phyloP scores from a whole-genome alignment of 23 red algal species.

The Pyropia yezoensis region DNA sequence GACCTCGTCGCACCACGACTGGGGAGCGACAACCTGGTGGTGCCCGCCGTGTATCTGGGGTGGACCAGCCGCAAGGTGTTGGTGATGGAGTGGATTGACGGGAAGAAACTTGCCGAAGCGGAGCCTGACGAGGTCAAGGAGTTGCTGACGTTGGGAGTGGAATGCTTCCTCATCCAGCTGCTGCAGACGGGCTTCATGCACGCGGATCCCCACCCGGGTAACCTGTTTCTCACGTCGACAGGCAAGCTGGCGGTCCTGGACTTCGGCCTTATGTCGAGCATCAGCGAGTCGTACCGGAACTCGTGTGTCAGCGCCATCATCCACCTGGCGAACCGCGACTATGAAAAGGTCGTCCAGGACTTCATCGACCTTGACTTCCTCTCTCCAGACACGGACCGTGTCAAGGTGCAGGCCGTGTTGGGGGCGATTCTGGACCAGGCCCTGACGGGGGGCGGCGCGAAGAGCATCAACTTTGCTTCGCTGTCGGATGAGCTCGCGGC shows the following conservation, averaged over 20 bases:
- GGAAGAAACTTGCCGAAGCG: conserved; percentile 65
- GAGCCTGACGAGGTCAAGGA: conserved; percentile 48
- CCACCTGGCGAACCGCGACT: conserved; percentile 94
- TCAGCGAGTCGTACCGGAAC: conserved; percentile 73
- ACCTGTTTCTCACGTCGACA: conserved; percentile 53
- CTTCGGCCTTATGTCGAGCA: conserved; percentile 85
- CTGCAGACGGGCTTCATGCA: conserved; percentile 84
- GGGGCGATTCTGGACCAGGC: conserved; percentile 92
- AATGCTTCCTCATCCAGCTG: conserved; percentile 89
- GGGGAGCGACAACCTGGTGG: conserved; percentile 26
- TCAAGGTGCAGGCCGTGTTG: conserved; percentile 57
- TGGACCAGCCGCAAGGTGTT: conserved; percentile 76
- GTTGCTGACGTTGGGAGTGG: conserved; percentile 60
- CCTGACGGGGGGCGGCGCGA: conserved; percentile 90
- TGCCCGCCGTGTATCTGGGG: conserved; percentile 72
- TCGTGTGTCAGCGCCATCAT: conserved; percentile 82
- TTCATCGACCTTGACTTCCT: conserved; percentile 91
- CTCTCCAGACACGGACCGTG: conserved; percentile 39
- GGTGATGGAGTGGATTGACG: conserved; percentile 89
- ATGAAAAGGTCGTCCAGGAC: conserved; percentile 69
- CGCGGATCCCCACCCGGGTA: conserved; percentile 88
- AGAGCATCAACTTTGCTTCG: conserved; percentile 80
- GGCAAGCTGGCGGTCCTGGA: conserved; percentile 81
- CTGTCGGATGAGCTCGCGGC: conserved; percentile 73
- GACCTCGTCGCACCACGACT: conserved; percentile 22